Evolutionary conservation across 805 yeast species (phyloP).

Genomic region (Suhomyces canberraensis): DNA sequence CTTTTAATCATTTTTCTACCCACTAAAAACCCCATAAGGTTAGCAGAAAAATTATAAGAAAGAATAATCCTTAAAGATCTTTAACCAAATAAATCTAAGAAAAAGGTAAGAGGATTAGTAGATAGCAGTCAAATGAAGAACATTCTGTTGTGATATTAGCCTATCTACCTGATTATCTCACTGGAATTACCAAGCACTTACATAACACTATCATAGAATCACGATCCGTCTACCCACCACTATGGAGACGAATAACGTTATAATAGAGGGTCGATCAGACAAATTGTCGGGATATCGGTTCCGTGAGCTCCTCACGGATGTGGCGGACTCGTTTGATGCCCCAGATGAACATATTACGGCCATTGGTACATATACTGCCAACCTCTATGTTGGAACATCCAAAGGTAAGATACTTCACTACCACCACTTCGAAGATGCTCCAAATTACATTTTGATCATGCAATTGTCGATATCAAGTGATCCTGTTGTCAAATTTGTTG

Average conservation of each 20-base stretch:
- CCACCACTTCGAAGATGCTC: conserved; percentile 38
- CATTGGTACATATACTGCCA: conserved; percentile 24
- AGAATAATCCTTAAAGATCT: no score
- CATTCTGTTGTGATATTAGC: no score
- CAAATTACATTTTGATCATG: conserved; percentile 29
- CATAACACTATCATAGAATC: no score
- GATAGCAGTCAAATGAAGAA: no score
- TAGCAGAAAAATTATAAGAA: no score
- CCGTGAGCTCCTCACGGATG: conserved; percentile 8
- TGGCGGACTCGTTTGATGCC: conserved; percentile 3
- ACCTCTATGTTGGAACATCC: conserved; percentile 38
- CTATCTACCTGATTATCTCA: no score
- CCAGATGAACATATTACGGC: conserved; percentile 12
- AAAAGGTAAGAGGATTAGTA: no score
- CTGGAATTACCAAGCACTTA: no score
- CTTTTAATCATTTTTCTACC: no score
- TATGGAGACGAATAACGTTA: conserved; percentile 7
- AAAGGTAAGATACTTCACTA: conserved; percentile 36
- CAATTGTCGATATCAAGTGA: conserved; percentile 15
- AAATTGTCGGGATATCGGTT: conserved; percentile 3
- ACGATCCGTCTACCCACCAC: no score
- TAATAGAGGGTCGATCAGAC: conserved; percentile 3
- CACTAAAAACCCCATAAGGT: no score
- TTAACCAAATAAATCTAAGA: no score
- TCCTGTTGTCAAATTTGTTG: conserved; percentile 23